phyloP scores from a whole-genome alignment of 169 alveolate species.

The Miamiensis avidus region DNA sequence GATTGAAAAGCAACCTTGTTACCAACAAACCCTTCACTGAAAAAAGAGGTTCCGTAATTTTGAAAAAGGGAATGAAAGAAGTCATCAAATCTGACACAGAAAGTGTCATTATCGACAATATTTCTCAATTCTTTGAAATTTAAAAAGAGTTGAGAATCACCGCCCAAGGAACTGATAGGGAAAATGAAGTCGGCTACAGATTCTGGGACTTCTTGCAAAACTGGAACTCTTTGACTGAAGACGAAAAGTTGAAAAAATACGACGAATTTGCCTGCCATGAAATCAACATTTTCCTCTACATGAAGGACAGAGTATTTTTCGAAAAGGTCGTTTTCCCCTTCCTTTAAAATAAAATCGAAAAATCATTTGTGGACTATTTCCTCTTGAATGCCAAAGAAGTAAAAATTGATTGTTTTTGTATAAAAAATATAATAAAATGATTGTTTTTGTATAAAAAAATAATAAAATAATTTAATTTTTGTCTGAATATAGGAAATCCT shows the following conservation, averaged over 20 bases:
- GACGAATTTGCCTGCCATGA: constrained; percentile 72
- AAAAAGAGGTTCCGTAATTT: background rate
- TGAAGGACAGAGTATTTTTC: constrained; percentile 62
- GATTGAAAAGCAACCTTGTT: background rate
- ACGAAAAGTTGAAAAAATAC: constrained; percentile 19
- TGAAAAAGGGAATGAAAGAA: background rate
- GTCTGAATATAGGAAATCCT: background rate
- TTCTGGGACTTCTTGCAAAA: constrained; percentile 13
- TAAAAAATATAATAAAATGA: constrained; percentile 39
- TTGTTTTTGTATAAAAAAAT: constrained; percentile 21
- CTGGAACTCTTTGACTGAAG: background rate
- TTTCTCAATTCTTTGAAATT: constrained; percentile 10
- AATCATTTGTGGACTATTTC: constrained; percentile 57
- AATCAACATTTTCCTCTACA: constrained; percentile 65
- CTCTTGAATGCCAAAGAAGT: constrained; percentile 49
- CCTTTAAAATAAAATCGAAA: constrained; percentile 65
- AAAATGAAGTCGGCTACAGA: background rate
- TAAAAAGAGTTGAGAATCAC: constrained; percentile 4
- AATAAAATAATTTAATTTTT: background rate
- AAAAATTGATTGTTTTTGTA: constrained; percentile 27
- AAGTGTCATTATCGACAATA: background rate
- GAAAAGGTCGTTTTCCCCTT: constrained; percentile 59
- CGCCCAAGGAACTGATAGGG: constrained; percentile 1
- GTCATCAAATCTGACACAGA: constrained; percentile 3
- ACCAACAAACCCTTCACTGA: background rate